phyloP scores from a whole-genome alignment of 768 basidiomycete genomes.

The Rhizopogon vesiculosus region DNA sequence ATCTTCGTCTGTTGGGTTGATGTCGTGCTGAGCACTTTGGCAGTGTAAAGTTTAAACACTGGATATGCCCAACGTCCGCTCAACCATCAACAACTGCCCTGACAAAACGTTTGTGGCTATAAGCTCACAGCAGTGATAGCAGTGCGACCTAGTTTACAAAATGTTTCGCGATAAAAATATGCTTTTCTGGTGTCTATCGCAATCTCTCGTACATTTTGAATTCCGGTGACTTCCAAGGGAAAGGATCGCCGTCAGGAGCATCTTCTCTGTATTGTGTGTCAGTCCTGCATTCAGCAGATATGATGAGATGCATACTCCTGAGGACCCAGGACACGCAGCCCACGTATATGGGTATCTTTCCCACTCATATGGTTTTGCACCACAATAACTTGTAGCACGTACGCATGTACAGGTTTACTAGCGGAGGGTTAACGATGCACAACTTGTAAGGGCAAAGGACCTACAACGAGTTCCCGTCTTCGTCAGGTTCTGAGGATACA shows the following conservation, averaged over 20 bases:
- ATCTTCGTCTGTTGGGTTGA: too few species aligned
- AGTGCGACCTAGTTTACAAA: neutral
- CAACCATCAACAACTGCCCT: too few species aligned
- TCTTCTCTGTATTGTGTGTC: slow-evolving; percentile 31
- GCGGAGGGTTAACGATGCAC: neutral
- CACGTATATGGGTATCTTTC: slow-evolving; percentile 97
- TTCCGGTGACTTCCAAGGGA: slow-evolving; percentile 56
- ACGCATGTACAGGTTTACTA: slow-evolving; percentile 85
- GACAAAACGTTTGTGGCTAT: too few species aligned
- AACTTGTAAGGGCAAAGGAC: slow-evolving; percentile 20
- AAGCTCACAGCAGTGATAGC: too few species aligned
- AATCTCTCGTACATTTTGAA: slow-evolving; percentile 81
- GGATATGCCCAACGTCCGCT: too few species aligned
- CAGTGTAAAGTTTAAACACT: too few species aligned
- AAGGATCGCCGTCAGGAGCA: slow-evolving; percentile 58
- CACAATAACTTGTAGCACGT: slow-evolving; percentile 87
- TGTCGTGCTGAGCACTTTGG: too few species aligned
- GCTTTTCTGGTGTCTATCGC: slow-evolving; percentile 35
- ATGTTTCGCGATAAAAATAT: neutral
- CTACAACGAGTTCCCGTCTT: slow-evolving; percentile 78
- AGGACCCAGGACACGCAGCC: slow-evolving; percentile 82
- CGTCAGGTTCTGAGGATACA: slow-evolving; percentile 72
- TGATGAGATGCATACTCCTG: slow-evolving; percentile 52
- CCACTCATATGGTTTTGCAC: slow-evolving; percentile 96
- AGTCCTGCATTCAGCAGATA: neutral